Percentiles rank a stretch among this genome's conserved stretches.
These are phyloP conservation scores for Vickermania ingenoplastis DNA, from an alignment of 208 protist genomes.

Conservation along the genomic window DNA sequence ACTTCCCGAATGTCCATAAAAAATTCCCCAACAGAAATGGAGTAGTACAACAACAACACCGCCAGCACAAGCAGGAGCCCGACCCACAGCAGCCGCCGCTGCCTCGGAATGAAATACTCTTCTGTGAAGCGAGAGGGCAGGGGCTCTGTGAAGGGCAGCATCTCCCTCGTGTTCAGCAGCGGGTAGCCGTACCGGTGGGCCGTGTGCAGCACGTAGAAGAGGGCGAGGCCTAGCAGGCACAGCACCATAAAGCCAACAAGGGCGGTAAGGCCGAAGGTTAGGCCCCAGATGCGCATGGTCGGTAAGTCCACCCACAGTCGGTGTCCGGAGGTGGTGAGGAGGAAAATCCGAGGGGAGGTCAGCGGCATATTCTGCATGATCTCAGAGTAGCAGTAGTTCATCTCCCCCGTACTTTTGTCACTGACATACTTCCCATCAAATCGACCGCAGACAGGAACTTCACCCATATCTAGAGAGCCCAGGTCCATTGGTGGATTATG, in stretches of 20 bases:
- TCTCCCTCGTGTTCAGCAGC: not conserved
- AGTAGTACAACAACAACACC: conserved; percentile 1
- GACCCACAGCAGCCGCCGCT: not conserved
- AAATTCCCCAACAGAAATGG: not conserved
- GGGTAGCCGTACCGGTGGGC: not conserved
- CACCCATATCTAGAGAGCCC: not conserved
- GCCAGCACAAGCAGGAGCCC: not conserved
- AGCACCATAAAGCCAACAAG: not conserved
- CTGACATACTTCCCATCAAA: not conserved
- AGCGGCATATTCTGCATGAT: not conserved
- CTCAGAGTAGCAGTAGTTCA: not conserved
- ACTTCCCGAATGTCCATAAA: not conserved
- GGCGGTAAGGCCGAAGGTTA: not conserved
- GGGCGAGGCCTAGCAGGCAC: not conserved
- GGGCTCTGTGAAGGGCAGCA: not conserved
- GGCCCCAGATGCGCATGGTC: not conserved
- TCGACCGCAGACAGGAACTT: not conserved
- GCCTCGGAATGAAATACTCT: not conserved
- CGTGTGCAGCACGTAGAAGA: not conserved
- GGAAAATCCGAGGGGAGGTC: not conserved
- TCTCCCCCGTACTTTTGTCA: not conserved
- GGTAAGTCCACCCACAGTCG: not conserved
- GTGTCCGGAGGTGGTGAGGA: not conserved
- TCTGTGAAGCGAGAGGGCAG: not conserved
- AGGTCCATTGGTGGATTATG: not conserved